Percentiles rank a stretch among this genome's conserved stretches.
These are phyloP conservation scores for Phytopythium sindhum DNA, from an alignment of 352 stramenopile species.

Conservation along the genomic window DNA sequence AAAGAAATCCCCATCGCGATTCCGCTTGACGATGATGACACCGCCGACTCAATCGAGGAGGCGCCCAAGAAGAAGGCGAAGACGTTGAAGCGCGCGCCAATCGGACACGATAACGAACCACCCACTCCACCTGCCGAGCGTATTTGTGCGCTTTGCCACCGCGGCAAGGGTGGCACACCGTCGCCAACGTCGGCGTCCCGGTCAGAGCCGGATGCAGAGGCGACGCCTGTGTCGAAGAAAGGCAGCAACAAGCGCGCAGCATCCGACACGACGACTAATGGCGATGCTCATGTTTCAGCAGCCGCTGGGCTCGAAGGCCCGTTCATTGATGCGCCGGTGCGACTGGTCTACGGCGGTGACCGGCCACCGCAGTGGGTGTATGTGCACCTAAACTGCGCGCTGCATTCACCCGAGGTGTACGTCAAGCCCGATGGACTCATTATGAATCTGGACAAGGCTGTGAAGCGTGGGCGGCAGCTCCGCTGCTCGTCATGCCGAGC, in stretches of 20 bases:
- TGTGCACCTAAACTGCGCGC: conserved; percentile 79
- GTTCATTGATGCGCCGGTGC: conserved; percentile 75
- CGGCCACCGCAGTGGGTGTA: conserved; percentile 64
- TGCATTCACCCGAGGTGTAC: conserved; percentile 81
- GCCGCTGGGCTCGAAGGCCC: conserved; percentile 47
- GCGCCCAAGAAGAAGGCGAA: conserved; percentile 15
- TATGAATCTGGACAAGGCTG: conserved; percentile 68
- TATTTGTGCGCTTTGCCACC: conserved; percentile 57
- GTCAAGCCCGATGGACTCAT: conserved; percentile 80
- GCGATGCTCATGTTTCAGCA: conserved; percentile 19
- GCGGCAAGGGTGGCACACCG: conserved; percentile 31
- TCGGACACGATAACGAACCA: conserved; percentile 1
- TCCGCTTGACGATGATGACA: conserved; percentile 29
- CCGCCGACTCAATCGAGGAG: conserved; percentile 7
- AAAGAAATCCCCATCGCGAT: conserved; percentile 23
- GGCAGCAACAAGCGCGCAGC: conserved; percentile 8
- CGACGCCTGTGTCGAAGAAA: conserved; percentile 6
- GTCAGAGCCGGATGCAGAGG: conserved; percentile 12
- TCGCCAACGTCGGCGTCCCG: neutral
- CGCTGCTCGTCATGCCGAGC: conserved; percentile 69
- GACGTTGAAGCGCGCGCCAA: conserved; percentile 19
- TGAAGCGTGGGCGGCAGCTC: conserved; percentile 77
- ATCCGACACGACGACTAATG: neutral
- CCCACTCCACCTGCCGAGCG: conserved; percentile 19
- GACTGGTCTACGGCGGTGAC: conserved; percentile 62